Percentiles rank a stretch among this genome's conserved stretches.
phyloP scores from a whole-genome alignment of 495 filamentous ascomycete genomes.

The Cenococcum geophilum region DNA sequence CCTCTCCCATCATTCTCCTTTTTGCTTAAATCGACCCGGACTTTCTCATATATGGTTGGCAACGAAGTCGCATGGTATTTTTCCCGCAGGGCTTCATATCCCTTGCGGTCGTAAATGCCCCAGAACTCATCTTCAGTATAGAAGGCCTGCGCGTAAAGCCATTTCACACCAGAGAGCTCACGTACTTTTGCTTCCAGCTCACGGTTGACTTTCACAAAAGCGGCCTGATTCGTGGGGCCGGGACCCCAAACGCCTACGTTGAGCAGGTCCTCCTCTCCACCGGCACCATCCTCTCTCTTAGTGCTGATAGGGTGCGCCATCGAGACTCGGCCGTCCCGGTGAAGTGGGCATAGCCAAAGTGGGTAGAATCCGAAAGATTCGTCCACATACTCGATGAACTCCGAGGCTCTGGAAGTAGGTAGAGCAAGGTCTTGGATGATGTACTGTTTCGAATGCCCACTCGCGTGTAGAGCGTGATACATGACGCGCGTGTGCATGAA shows the following conservation, averaged over 20 bases:
- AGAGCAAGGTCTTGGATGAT: conserved; percentile 56
- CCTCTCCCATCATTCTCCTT: neutral
- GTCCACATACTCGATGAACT: conserved; percentile 47
- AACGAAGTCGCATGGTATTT: conserved; percentile 48
- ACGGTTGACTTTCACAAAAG: conserved; percentile 56
- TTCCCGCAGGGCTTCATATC: conserved; percentile 46
- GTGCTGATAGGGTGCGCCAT: neutral
- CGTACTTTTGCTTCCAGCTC: conserved; percentile 59
- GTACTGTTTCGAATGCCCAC: conserved; percentile 44
- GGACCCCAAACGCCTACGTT: conserved; percentile 55
- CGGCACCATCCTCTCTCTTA: neutral
- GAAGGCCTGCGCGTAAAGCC: conserved; percentile 56
- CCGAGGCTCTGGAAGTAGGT: conserved; percentile 41
- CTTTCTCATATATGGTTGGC: conserved; percentile 54
- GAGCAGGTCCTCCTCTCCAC: conserved; percentile 39
- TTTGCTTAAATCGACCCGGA: conserved; percentile 40
- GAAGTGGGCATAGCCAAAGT: conserved; percentile 54
- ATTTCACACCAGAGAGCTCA: conserved; percentile 60
- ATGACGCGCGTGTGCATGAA: conserved; percentile 59
- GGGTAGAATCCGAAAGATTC: conserved; percentile 48
- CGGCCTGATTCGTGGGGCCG: conserved; percentile 36
- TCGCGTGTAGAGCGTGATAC: conserved; percentile 53
- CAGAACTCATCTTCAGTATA: conserved; percentile 54
- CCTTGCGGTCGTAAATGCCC: conserved; percentile 45
- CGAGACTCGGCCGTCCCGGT: neutral